A percentile compares a stretch with the other conserved stretches of the same genome.
Conservation (phyloP, 176 grass and related monocot genomes). For the Oryza meyeriana region DNA sequence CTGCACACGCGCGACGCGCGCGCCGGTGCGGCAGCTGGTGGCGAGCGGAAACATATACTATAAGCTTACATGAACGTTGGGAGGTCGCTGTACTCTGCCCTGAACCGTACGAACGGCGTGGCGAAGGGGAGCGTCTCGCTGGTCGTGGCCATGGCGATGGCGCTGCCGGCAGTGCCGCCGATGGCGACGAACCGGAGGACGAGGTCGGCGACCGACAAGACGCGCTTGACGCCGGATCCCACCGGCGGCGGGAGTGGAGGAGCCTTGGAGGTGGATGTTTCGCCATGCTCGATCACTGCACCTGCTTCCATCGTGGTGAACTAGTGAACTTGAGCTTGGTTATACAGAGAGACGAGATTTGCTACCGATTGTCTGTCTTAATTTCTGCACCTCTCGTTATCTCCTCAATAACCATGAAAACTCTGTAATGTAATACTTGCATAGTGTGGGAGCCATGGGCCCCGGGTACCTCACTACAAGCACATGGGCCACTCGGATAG, state of each 20-base stretch:
- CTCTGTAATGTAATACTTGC: too few relatives aligned
- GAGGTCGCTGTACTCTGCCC: constrained; percentile 42
- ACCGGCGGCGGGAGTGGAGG: background rate
- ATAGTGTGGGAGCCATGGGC: too few relatives aligned
- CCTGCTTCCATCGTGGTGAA: constrained; percentile 4
- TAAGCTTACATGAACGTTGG: constrained; percentile 40
- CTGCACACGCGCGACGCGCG: too few relatives aligned
- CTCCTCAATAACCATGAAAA: too few relatives aligned
- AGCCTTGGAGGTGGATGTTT: background rate
- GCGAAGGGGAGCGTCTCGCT: constrained; percentile 45
- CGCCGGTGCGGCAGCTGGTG: too few relatives aligned
- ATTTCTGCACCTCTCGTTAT: too few relatives aligned
- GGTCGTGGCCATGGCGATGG: constrained; percentile 37
- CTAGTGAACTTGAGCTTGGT: too few relatives aligned
- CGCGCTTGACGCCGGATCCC: background rate
- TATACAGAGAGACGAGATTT: too few relatives aligned
- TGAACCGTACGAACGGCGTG: constrained; percentile 43
- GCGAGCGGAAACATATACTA: too few relatives aligned
- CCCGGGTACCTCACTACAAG: too few relatives aligned
- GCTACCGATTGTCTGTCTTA: too few relatives aligned
- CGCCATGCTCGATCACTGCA: constrained; percentile 18
- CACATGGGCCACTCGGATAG: too few relatives aligned
- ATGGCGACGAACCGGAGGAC: constrained; percentile 27
- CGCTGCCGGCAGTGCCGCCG: constrained; percentile 32
- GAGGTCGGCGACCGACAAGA: constrained; percentile 27